Evolutionary conservation across 768 basidiomycete species (phyloP).

Genomic region (Pulveroboletus sp.): DNA sequence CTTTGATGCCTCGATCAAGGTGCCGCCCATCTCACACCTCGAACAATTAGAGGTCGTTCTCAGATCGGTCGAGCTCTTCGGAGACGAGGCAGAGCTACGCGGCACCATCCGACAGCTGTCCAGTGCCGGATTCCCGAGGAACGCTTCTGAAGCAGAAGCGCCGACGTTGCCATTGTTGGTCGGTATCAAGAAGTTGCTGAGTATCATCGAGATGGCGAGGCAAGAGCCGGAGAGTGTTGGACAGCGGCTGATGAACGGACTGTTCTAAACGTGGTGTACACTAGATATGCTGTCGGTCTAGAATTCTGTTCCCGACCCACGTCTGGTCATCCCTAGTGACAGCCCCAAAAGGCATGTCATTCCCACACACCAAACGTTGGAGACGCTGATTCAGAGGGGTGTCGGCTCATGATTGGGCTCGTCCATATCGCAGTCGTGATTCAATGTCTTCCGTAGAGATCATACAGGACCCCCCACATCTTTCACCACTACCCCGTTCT

Average conservation of each 20-base stretch:
- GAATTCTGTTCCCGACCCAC: background rate
- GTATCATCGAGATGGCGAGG: slow-evolving; percentile 92
- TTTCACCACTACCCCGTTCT: slow-evolving; percentile 56
- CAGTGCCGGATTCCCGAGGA: slow-evolving; percentile 65
- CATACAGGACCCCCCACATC: slow-evolving; percentile 40
- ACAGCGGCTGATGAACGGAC: slow-evolving; percentile 60
- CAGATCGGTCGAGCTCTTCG: slow-evolving; percentile 76
- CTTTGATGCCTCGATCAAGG: slow-evolving; percentile 85
- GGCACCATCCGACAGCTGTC: slow-evolving; percentile 63
- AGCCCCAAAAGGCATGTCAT: slow-evolving; percentile 19
- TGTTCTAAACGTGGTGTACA: slow-evolving; percentile 38
- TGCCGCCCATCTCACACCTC: slow-evolving; percentile 77
- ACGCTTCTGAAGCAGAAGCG: slow-evolving; percentile 41
- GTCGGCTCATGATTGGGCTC: slow-evolving; percentile 6
- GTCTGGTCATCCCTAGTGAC: background rate
- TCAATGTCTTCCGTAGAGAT: slow-evolving; percentile 29
- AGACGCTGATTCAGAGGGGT: slow-evolving; percentile 12
- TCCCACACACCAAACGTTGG: slow-evolving; percentile 17
- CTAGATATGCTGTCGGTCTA: background rate
- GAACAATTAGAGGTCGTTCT: slow-evolving; percentile 73
- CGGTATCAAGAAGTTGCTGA: slow-evolving; percentile 92
- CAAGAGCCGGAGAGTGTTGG: slow-evolving; percentile 89
- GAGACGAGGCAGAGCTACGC: slow-evolving; percentile 45
- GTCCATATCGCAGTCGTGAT: background rate
- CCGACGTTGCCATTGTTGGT: slow-evolving; percentile 59